Evolutionary conservation across 2,329 filamentous ascomycete species (phyloP), one percentile per base, ranked within the genome.

Genomic region (Colletotrichum eleusines): DNA sequence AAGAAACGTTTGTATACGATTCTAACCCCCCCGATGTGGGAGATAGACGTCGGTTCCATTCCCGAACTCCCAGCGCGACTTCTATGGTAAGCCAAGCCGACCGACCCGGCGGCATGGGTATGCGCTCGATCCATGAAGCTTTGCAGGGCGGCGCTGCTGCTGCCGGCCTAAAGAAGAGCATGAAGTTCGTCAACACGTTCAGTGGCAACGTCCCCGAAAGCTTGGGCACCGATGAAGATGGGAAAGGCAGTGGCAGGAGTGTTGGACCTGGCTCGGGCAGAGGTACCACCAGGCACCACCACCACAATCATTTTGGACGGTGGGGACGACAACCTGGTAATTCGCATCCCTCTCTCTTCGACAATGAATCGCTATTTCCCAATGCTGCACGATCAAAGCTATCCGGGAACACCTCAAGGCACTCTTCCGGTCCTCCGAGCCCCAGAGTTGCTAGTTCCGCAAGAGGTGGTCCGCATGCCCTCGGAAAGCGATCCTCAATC

Each of bases 1-100:
- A 98, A 77, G 96, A 98, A 81, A 98, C 96, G 0, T 99, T 98
- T 80, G 96, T 99, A 20, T 99, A 99, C 82, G 96, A 99, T 81
- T 98, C 96, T 33, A 99, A 99, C 77, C 96, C 95, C 12, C 93
- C 94, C 62, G 90, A 92, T 74, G 81, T 78, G 60, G 85, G 83
- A 59, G 89, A 91, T 64, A 85, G 89, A 50, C 88, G 90, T 73
- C 89, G 94, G 72, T 94, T 95, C 80, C 95, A 98, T 81, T 98
- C 95, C 26, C 90, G 96, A 73, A 99, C 96, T 1, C 96, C 96
- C 8, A 98, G 95, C 80, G 93, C 94, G 53, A 97, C 95, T 5
- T 98, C 95, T 7, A 90, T 92, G 87, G 86, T 81, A 26, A 94
- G 92, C 80, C 90, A 93, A 76, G 85, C 88, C 16, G 91, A 94